These are phyloP conservation scores for Pseudocercospora musae DNA, from an alignment of 2,329 filamentous ascomycete genomes.

Conservation along the genomic window DNA sequence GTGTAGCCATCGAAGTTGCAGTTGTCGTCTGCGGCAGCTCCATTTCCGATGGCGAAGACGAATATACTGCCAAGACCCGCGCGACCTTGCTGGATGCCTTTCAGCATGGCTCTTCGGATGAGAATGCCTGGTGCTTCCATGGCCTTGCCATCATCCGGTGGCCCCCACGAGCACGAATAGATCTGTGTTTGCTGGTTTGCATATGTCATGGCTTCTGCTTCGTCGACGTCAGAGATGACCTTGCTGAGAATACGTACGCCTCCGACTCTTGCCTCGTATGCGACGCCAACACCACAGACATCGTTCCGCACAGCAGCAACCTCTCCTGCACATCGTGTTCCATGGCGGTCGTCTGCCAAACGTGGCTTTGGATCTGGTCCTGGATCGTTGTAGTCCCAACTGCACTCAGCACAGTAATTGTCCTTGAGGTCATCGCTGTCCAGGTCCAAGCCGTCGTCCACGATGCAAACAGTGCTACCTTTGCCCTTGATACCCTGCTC, in stretches of 20 bases:
- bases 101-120: conserved; percentile 86
- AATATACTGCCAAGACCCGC: conserved; percentile 83
- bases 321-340: conserved; percentile 91
- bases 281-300: conserved; percentile 92
- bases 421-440: conserved; percentile 85
- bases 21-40: conserved; percentile 81
- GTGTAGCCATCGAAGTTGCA: conserved; percentile 99
- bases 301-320: conserved; percentile 89
- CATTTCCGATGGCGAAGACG: conserved; percentile 95
- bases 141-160: conserved; percentile 83
- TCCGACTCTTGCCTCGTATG: conserved; percentile 85
- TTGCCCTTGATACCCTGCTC: conserved; percentile 83
- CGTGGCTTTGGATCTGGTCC: conserved; percentile 73
- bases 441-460: conserved; percentile 96
- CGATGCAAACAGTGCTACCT: conserved; percentile 85
- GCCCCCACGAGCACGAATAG: conserved; percentile 98
- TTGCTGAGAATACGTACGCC: conserved; percentile 91
- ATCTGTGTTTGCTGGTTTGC: conserved; percentile 89
- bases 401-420: conserved; percentile 91
- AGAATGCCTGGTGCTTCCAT: conserved; percentile 93
- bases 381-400: conserved; percentile 93
- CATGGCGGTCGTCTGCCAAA: conserved; percentile 82
- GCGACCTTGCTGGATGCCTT: conserved; percentile 85
- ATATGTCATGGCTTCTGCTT: conserved; percentile 90
- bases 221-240: conserved; percentile 85